A percentile compares a stretch with the other conserved stretches of the same genome.
These are phyloP conservation scores for Emericellopsis cladophorae DNA, from an alignment of 2,329 filamentous ascomycete genomes.

Conservation along the genomic window DNA sequence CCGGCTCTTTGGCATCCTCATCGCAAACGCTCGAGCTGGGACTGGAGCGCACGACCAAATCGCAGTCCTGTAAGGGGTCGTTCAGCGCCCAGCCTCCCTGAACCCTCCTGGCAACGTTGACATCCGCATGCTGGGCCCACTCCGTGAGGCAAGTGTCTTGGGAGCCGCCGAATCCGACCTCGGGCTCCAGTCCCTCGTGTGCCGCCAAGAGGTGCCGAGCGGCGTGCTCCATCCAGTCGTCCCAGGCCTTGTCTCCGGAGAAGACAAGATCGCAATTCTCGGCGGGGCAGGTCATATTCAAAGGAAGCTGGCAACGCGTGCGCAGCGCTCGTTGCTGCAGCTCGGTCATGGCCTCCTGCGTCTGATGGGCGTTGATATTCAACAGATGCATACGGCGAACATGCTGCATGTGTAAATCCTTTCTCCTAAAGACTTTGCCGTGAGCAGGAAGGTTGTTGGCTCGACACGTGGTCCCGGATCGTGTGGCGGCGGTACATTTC, in stretches of 20 bases:
- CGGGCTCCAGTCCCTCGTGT: conserved; percentile 11
- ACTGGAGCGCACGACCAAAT: conserved; percentile 5
- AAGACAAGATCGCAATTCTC: conserved; percentile 48
- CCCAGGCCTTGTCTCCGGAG: conserved; percentile 54
- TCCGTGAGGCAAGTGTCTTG: conserved; percentile 22
- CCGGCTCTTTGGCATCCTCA: conserved; percentile 16
- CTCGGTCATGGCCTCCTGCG: conserved; percentile 40
- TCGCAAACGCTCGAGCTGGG: conserved; percentile 2
- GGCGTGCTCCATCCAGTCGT: conserved; percentile 77
- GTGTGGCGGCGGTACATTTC: neutral
- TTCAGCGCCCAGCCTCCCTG: conserved; percentile 16
- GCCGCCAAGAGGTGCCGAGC: conserved; percentile 60
- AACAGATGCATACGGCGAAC: conserved; percentile 70
- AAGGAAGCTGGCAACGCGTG: conserved; percentile 48
- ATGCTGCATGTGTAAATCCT: conserved; percentile 85
- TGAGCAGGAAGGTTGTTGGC: conserved; percentile 26
- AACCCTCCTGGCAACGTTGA: conserved; percentile 21
- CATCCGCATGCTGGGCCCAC: conserved; percentile 28
- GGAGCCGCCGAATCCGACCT: conserved; percentile 24
- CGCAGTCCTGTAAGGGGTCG: neutral
- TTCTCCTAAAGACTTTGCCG: conserved; percentile 69
- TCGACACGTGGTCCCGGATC: neutral
- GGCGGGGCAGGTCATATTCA: conserved; percentile 47
- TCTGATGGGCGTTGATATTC: conserved; percentile 23
- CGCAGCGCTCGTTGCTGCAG: conserved; percentile 47